Evolutionary conservation across 1,284 basidiomycete genomes (phyloP), one percentile per base, ranked within the genome.

Genomic region (Megacollybia platyphylla): DNA sequence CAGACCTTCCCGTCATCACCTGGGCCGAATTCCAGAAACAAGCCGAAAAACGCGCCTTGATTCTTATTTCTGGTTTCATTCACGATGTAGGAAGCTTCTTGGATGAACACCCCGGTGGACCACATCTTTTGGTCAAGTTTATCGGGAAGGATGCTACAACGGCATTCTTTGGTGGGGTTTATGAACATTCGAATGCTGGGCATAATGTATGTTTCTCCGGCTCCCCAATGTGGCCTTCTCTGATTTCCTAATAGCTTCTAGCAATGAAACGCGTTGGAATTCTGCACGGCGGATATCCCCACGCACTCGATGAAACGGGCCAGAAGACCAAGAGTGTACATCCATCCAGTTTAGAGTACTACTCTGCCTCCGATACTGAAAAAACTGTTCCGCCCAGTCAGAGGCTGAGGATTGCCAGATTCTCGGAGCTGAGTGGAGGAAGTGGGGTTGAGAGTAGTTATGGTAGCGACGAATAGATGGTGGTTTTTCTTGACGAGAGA

Each of bases 91-190:
- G 79, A 0, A 64, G 72, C n/a, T 94, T 94, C 63, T 73, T 87
- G 46, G 84, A 29, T 29, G 39, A 40, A 6, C 39, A 40, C 59
- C 91, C 91, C 11, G 39, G 65, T 39, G 71, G 71, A 13, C 68
- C 73, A 4, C 79, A 84, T 52, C 60, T 87, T 24, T 64, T 89
- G 51, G 73, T 75, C 52, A 78, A 79, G 51, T 71, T 63, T 54
- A 76, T 87, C 51, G 87, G 87, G 36, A 79, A 73, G 52, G 90
- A 94, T 54, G 90, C 86, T 2, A 90, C 90, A 0, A 85, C 87
- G 0, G 89, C 90, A 2, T 94, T 96, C 73, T 92, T 91, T 55
- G 91, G 91, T 46, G 91, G 90, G 53, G 85, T 92, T 1, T 92
- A 93, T 57, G 87, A 93, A 50, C 90, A 94, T 58, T 91, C 87